Base-by-base conservation (phyloP, 2,329 filamentous ascomycete genomes). In the Phialophora verrucosa region DNA sequence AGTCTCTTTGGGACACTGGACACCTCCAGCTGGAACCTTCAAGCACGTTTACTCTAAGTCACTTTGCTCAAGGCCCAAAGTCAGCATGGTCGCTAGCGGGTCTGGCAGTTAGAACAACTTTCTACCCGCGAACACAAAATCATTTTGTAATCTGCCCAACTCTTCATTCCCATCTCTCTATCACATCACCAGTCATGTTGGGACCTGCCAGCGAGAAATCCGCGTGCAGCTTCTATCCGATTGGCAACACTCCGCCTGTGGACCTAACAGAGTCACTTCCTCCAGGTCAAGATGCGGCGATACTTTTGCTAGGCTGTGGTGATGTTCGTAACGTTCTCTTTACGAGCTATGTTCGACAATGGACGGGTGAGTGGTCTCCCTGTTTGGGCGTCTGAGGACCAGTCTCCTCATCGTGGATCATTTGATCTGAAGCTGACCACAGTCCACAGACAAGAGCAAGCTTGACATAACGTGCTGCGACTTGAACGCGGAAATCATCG, bases 391-490 rank as follows among this genome's bases (percentile, higher is more conserved):
- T 14, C 5, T 42, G 47, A 20, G 47, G 7, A 27, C 25, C 47
- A 25, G 17, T 4, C 38, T 25, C 20, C 8, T 27, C 47, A 20
- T 27, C 25, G 20, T 3, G 17, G 20, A 8, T 27, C 25, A 23
- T 50, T 50, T 50, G 47, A 20, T 50, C 20, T 50, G 47, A 50
- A 11, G 47, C 20, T 50, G 47, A 20, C 25, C n/a, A 50, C 47
- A 20, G 3, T 50, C 25, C 6, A n/a, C 47, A 50, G 47, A 50
- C 12, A 50, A 12, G 25, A 27, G 83, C 50, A 80, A 79, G 47
- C 74, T 87, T 4, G 84, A 87, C 68, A 76, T 88, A 51, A 88
- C 87, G 1, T 85, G 81, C 63, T 88, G 85, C 72, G 85, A 88
- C 72, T 69, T 78, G 53, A 78, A 86, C 31, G 75, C 81, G 12